Conservation (phyloP, 306 rosid species). For the Malus sylvestris region DNA sequence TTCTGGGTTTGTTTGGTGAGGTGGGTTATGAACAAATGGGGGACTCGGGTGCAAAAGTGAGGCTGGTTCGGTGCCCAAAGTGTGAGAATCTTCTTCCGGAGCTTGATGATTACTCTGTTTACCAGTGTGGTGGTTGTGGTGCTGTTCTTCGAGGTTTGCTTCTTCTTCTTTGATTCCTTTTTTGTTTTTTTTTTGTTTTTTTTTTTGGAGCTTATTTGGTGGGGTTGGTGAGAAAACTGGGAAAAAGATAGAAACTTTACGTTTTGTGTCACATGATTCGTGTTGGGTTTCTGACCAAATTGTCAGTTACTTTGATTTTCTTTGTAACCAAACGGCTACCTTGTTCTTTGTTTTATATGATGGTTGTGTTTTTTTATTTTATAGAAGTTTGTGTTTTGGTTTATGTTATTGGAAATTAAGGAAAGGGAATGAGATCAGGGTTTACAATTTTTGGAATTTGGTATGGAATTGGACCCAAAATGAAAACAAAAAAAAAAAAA, state of each 20-base stretch:
- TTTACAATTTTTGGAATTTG: neutral
- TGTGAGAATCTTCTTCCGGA: constrained; percentile 94
- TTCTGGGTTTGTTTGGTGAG: constrained; percentile 13
- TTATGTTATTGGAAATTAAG: neutral
- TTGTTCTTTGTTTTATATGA: neutral
- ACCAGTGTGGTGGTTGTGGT: constrained; percentile 92
- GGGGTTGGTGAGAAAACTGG: neutral
- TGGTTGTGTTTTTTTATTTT: neutral
- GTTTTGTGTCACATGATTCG: neutral
- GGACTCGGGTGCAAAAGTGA: constrained; percentile 44
- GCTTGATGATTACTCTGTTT: constrained; percentile 75
- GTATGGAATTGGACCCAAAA: neutral
- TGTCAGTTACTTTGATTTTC: neutral
- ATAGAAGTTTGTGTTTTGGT: neutral
- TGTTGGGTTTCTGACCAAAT: neutral
- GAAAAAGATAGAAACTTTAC: neutral
- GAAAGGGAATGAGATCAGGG: neutral
- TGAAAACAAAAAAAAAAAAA: too few relatives aligned
- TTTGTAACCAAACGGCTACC: neutral
- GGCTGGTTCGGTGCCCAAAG: constrained; percentile 86
- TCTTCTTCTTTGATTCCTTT: neutral
- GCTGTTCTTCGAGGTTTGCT: constrained; percentile 74
- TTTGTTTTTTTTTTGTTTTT: neutral
- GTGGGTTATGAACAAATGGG: constrained; percentile 39
- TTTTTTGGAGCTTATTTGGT: neutral